A percentile compares a stretch with the other conserved stretches of the same genome.
phyloP scores from a whole-genome alignment of 768 basidiomycete genomes.

The Tulasnella sp. region DNA sequence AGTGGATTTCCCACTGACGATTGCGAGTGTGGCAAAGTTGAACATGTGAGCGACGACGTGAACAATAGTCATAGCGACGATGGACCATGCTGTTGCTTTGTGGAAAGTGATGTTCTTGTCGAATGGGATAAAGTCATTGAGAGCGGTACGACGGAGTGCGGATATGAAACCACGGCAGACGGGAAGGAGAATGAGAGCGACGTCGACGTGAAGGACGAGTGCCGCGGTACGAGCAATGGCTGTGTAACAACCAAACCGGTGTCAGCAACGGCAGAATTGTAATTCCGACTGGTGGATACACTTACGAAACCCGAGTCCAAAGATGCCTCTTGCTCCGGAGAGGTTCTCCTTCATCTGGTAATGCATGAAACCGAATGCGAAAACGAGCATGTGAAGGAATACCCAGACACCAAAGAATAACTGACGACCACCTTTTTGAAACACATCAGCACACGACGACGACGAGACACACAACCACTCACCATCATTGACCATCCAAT shows the following conservation, averaged over 20 bases:
- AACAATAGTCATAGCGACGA: conserved; percentile 59
- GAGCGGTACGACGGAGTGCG: conserved; percentile 66
- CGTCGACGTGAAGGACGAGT: conserved; percentile 80
- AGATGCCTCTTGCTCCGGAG: conserved; percentile 46
- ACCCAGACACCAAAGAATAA: conserved; percentile 74
- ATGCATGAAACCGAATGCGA: conserved; percentile 60
- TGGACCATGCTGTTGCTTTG: conserved; percentile 75
- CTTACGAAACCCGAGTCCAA: conserved; percentile 70
- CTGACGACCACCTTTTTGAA: conserved; percentile 58
- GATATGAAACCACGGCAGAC: conserved; percentile 94
- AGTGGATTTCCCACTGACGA: conserved; percentile 63
- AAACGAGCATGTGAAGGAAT: conserved; percentile 65
- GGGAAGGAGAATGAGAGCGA: conserved; percentile 86
- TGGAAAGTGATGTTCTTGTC: conserved; percentile 88
- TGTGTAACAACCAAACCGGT: conserved; percentile 22
- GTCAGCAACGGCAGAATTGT: not conserved
- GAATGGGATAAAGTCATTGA: conserved; percentile 81
- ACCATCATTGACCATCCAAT: conserved; percentile 19
- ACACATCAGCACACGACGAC: too few relatives aligned
- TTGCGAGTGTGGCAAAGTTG: conserved; percentile 16
- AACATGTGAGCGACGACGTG: conserved; percentile 64
- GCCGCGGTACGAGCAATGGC: conserved; percentile 82
- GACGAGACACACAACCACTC: too few relatives aligned
- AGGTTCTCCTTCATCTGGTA: conserved; percentile 73
- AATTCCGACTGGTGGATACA: conserved; percentile 9